phyloP scores from a whole-genome alignment of 23 red algal genomes.

The Gracilaria gracilis region DNA sequence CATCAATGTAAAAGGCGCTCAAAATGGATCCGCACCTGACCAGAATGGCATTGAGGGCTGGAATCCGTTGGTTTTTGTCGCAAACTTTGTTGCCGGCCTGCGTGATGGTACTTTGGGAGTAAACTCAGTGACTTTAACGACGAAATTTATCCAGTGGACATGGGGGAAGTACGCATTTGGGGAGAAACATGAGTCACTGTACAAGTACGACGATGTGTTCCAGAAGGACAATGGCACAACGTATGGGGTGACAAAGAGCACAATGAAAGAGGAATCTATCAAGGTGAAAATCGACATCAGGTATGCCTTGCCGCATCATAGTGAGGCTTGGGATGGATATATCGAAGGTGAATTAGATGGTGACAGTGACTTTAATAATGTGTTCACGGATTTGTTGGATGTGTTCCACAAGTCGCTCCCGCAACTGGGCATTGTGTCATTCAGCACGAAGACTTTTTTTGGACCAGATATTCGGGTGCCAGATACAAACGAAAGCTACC shows the following conservation, averaged over 20 bases:
- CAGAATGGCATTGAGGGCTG: conserved; percentile 33
- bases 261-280: conserved; percentile 31
- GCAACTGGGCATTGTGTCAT: conserved; percentile 1
- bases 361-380: neutral
- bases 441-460: conserved; percentile 7
- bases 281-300: conserved; percentile 49
- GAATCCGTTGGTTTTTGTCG: conserved; percentile 48
- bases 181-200: conserved; percentile 42
- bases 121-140: conserved; percentile 7
- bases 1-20: conserved; percentile 33
- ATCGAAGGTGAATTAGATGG: conserved; percentile 44
- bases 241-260: conserved; percentile 52
- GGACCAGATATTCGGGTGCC: conserved; percentile 50
- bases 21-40: conserved; percentile 52
- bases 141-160: conserved; percentile 49
- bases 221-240: conserved; percentile 43
- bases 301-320: conserved; percentile 53
- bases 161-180: conserved; percentile 54
- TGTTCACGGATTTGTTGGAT: conserved; percentile 11
- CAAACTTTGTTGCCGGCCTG: conserved; percentile 51
- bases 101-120: conserved; percentile 9
- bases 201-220: conserved; percentile 28
- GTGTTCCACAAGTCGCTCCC: neutral
- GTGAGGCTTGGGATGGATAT: conserved; percentile 23
- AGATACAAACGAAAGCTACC: conserved; percentile 47